Evolutionary conservation across 148 eudicot species (phyloP).

Genomic region (Rhododendron mucronatum): DNA sequence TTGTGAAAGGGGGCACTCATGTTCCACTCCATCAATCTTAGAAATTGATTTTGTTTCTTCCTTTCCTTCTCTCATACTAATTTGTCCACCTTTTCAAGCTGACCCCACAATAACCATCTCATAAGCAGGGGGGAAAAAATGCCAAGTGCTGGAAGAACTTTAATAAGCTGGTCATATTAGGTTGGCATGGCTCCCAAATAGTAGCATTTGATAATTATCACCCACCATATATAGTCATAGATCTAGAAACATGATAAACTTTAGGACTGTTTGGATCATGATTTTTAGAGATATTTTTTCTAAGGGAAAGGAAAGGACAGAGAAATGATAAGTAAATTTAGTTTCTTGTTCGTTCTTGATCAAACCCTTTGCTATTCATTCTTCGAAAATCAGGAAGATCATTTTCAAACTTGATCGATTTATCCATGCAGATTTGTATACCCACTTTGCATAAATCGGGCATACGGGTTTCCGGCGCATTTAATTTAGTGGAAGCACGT

Average conservation of each 20-base stretch:
- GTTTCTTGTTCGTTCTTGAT: background rate
- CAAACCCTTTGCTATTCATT: background rate
- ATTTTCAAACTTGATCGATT: background rate
- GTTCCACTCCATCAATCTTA: constrained; percentile 19
- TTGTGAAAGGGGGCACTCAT: constrained; percentile 17
- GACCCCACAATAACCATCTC: background rate
- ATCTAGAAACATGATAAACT: background rate
- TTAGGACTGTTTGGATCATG: background rate
- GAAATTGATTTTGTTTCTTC: constrained; percentile 14
- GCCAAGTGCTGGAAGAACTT: background rate
- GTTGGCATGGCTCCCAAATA: background rate
- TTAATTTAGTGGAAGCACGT: background rate
- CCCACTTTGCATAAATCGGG: background rate
- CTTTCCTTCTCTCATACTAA: background rate
- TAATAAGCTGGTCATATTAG: background rate
- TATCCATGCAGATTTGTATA: background rate
- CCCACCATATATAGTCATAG: background rate
- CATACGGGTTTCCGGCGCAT: background rate
- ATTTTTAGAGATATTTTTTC: background rate
- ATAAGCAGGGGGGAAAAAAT: background rate
- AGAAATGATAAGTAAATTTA: background rate
- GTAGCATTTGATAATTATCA: background rate
- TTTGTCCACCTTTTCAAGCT: background rate
- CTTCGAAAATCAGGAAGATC: background rate
- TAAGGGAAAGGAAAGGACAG: background rate